phyloP scores from a whole-genome alignment of 345 rosid species.

The Zanthoxylum bungeanum region DNA sequence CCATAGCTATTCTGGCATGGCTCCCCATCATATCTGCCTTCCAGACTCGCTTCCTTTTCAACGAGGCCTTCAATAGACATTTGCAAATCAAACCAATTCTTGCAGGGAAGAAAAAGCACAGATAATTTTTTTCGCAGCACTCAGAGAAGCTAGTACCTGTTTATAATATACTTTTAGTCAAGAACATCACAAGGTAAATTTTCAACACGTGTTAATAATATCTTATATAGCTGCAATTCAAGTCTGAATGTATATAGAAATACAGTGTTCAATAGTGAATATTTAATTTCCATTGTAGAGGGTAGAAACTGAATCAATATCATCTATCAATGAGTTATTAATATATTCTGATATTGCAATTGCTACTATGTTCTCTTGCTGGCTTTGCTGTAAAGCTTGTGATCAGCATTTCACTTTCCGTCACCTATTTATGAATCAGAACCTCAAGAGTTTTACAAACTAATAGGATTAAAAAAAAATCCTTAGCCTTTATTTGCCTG shows the following conservation, averaged over 20 bases:
- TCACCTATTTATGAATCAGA: no score
- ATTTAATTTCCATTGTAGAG: not conserved
- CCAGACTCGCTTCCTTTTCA: constrained; percentile 90
- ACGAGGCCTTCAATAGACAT: constrained; percentile 77
- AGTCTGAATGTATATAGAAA: not conserved
- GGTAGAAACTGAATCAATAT: not conserved
- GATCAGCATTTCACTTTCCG: no score
- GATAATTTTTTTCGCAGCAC: constrained; percentile 13
- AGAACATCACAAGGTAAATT: not conserved
- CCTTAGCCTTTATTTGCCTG: no score
- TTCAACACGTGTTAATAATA: not conserved
- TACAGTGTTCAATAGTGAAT: not conserved
- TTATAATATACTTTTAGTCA: not conserved
- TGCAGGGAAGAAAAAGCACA: constrained; percentile 68
- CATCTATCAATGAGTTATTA: not conserved
- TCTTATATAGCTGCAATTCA: constrained; percentile 1
- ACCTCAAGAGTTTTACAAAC: no score
- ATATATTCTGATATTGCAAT: not conserved
- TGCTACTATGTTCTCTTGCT: not conserved
- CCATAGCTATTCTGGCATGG: constrained; percentile 87
- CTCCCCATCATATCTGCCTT: constrained; percentile 82
- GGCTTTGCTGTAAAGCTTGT: not conserved
- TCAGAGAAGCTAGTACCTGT: not conserved
- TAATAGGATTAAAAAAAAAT: no score
- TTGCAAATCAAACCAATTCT: constrained; percentile 93